phyloP scores from a whole-genome alignment of 768 basidiomycete species.

The Gloeophyllum trabeum region DNA sequence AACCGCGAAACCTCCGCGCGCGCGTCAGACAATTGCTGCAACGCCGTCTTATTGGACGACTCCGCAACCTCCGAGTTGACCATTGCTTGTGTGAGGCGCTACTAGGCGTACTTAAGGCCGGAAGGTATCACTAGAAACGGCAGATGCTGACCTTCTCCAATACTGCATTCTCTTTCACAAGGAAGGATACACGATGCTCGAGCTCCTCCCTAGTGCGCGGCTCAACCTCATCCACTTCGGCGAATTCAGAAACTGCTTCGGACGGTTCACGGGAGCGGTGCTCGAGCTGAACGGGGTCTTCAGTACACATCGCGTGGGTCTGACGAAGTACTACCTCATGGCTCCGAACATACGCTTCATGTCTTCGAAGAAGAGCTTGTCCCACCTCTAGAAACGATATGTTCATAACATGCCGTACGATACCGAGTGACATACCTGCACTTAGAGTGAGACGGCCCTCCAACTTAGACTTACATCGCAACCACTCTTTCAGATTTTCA shows the following conservation, averaged over 20 bases:
- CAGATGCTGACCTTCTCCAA: conserved; percentile 41
- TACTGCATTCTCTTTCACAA: conserved; percentile 45
- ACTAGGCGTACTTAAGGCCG: conserved; percentile 4
- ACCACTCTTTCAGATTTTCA: conserved; percentile 53
- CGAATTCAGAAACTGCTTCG: no score
- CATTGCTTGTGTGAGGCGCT: conserved; percentile 73
- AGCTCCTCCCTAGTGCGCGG: conserved; percentile 13
- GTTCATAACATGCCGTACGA: conserved; percentile 1
- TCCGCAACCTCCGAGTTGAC: conserved; percentile 78
- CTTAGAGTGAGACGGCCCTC: conserved; percentile 74
- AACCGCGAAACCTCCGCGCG: conserved; percentile 55
- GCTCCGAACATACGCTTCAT: conserved; percentile 75
- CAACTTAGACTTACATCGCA: conserved; percentile 52
- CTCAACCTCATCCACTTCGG: conserved; percentile 1
- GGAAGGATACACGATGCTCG: conserved; percentile 21
- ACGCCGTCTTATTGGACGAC: conserved; percentile 59
- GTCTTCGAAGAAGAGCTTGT: conserved; percentile 74
- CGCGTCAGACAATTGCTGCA: conserved; percentile 69
- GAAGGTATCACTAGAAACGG: conserved; percentile 3
- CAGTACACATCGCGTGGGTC: no score
- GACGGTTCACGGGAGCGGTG: no score
- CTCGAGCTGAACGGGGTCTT: no score
- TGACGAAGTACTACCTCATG: no score
- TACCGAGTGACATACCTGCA: conserved; percentile 52
- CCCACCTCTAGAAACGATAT: conserved; percentile 57